These are phyloP conservation scores for Backusella liffmaniae DNA, from an alignment of 192 early-diverging fungal genomes.

Conservation along the genomic window DNA sequence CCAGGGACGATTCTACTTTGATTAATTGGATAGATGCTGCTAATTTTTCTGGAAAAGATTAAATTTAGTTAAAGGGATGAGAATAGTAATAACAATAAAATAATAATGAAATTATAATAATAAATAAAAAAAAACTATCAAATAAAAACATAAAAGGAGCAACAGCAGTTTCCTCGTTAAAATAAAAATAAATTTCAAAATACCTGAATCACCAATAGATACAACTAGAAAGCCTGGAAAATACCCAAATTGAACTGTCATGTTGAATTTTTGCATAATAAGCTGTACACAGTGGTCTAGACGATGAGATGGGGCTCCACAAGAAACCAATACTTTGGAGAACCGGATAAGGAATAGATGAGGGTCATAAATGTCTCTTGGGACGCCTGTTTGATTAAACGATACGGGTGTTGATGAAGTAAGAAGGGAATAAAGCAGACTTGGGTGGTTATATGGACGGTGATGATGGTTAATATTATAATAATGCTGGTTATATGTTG, in stretches of 20 bases:
- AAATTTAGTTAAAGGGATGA: neutral
- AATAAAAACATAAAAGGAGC: neutral
- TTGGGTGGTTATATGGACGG: neutral
- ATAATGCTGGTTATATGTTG: neutral
- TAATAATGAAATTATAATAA: neutral
- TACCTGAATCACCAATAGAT: constrained; percentile 21
- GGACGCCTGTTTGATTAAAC: neutral
- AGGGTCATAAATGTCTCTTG: neutral
- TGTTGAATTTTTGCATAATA: constrained; percentile 1
- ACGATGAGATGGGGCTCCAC: constrained; percentile 22
- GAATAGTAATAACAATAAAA: neutral
- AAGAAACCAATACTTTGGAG: neutral
- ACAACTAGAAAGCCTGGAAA: constrained; percentile 25
- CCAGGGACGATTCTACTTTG: constrained; percentile 14
- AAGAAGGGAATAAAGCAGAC: neutral
- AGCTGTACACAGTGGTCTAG: constrained; percentile 20
- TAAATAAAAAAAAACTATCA: neutral
- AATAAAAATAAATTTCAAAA: neutral
- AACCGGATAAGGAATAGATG: constrained; percentile 16
- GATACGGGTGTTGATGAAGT: neutral
- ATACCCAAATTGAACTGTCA: constrained; percentile 21
- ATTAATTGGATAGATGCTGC: constrained; percentile 17
- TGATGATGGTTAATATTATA: neutral
- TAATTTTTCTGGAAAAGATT: constrained; percentile 8
- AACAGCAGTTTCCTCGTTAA: neutral